Percentiles rank a stretch among this genome's conserved stretches.
Conservation (phyloP, 2,329 filamentous ascomycete genomes). For the Cordyceps pruinosa region DNA sequence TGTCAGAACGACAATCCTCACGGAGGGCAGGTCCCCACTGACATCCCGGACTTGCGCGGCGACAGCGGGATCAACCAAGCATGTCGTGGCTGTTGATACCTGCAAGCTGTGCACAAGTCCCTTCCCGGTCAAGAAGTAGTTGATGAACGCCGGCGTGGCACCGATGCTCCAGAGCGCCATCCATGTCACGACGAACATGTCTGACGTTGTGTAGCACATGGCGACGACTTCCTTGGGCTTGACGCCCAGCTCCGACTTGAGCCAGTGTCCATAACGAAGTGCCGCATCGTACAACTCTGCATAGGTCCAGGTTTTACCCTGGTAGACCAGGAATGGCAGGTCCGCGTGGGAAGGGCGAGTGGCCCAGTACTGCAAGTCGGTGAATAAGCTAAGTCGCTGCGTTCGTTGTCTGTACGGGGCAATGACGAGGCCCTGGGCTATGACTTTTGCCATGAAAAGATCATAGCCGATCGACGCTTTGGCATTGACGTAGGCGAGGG, state of each 20-base stretch:
- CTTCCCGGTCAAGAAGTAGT: slow-evolving; percentile 71
- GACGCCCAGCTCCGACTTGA: slow-evolving; percentile 57
- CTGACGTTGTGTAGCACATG: slow-evolving; percentile 73
- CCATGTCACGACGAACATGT: slow-evolving; percentile 69
- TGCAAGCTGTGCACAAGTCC: slow-evolving; percentile 68
- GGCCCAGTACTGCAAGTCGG: not conserved
- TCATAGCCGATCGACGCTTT: not conserved
- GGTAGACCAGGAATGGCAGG: slow-evolving; percentile 57
- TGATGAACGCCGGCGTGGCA: slow-evolving; percentile 77
- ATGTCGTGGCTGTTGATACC: slow-evolving; percentile 56
- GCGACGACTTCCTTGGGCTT: slow-evolving; percentile 70
- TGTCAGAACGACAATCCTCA: not conserved
- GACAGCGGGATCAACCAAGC: slow-evolving; percentile 63
- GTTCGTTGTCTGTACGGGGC: not conserved
- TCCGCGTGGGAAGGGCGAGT: slow-evolving; percentile 28
- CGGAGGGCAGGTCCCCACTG: slow-evolving; percentile 35
- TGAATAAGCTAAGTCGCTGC: not conserved
- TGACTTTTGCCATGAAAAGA: not conserved
- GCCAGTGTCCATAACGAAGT: slow-evolving; percentile 68
- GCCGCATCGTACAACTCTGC: slow-evolving; percentile 63
- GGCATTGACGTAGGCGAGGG: slow-evolving; percentile 1
- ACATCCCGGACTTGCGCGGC: slow-evolving; percentile 52
- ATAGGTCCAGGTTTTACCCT: slow-evolving; percentile 65
- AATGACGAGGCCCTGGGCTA: not conserved
- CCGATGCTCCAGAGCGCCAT: slow-evolving; percentile 78